Evolutionary conservation across 1,284 basidiomycete species (phyloP), one percentile per base, ranked within the genome.

Genomic region (Pterulicium gracile): DNA sequence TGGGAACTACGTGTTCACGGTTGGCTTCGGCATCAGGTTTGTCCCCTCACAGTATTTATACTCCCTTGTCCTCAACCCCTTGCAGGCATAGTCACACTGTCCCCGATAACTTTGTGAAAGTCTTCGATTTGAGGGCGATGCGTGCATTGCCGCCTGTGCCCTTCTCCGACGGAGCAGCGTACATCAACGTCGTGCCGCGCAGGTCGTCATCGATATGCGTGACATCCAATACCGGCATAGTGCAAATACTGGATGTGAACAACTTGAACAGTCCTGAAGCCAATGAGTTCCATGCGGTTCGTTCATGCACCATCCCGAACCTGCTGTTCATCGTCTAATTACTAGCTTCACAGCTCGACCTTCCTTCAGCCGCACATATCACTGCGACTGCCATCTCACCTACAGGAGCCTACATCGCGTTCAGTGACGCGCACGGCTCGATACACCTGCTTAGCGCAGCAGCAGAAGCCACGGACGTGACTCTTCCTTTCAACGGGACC

Each of bases 41-140:
- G 63, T 52, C 3, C 36, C 21, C 43, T 36, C 44, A 45, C 40
- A 4, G 34, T 17, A n/a, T 17, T 40, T 42, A 3, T 36, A 19
- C 22, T 3, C 32, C 36, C 17, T 32, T 20, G 17, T 51, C 57
- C 54, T 47, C 46, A 19, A 57, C 47, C 21, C 19, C 17, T 46
- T 41, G 12, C 56, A 92, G 89, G 59, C 89, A 90, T 62, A 85
- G 88, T 17, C 84, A 88, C 41, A 91, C 94, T 1, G 77, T 88
- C 44, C 86, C 90, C 0, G 95, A 98, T 61, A 88, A 92, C 1
- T 70, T 96, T 20, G 88, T 98, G 54, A 95, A 96, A 63, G 75
- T 97, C 7, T 96, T 89, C 59, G 95, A 98, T 61, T 60, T 92
- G 20, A 81, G 95, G 22, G 86, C 75, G 35, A 77, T 97, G 67